Evolutionary conservation across 2,329 filamentous ascomycete genomes (phyloP).

Genomic region (Hypoxylon sp.): DNA sequence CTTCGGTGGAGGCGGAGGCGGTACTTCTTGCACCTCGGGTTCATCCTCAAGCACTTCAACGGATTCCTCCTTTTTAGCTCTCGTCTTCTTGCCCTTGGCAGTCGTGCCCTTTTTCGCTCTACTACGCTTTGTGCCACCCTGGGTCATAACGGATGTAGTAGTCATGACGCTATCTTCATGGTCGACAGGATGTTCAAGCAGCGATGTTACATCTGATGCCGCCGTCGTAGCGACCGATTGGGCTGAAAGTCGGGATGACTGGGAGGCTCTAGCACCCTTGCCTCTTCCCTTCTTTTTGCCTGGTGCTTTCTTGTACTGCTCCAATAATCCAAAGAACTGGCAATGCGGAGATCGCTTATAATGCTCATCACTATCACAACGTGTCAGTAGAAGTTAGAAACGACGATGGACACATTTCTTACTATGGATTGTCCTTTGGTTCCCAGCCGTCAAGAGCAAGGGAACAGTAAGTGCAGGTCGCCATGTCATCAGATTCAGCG

Average conservation of each 20-base stretch:
- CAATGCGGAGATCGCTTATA: slow-evolving; percentile 83
- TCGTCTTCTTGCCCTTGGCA: slow-evolving; percentile 63
- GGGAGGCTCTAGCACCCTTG: slow-evolving; percentile 74
- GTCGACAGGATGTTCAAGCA: slow-evolving; percentile 64
- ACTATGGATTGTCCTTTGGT: slow-evolving; percentile 89
- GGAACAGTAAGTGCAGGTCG: slow-evolving; percentile 91
- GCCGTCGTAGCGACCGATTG: slow-evolving; percentile 69
- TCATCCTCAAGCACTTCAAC: slow-evolving; percentile 63
- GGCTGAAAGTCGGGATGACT: slow-evolving; percentile 75
- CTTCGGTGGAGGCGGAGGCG: slow-evolving; percentile 58
- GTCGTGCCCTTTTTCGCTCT: slow-evolving; percentile 70
- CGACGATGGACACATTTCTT: slow-evolving; percentile 55
- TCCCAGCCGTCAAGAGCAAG: slow-evolving; percentile 96
- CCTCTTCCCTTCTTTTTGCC: slow-evolving; percentile 68
- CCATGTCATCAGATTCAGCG: slow-evolving; percentile 86
- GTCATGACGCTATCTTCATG: slow-evolving; percentile 73
- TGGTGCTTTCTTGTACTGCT: slow-evolving; percentile 65
- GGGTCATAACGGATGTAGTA: slow-evolving; percentile 71
- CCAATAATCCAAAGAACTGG: slow-evolving; percentile 82
- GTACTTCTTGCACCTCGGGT: slow-evolving; percentile 47
- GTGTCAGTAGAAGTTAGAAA: slow-evolving; percentile 25
- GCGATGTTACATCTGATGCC: slow-evolving; percentile 65
- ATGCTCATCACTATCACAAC: slow-evolving; percentile 80
- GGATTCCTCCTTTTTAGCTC: slow-evolving; percentile 68
- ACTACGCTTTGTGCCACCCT: slow-evolving; percentile 64